Conservation (phyloP, 495 filamentous ascomycete genomes). For the Ascodesmis nigricans region DNA sequence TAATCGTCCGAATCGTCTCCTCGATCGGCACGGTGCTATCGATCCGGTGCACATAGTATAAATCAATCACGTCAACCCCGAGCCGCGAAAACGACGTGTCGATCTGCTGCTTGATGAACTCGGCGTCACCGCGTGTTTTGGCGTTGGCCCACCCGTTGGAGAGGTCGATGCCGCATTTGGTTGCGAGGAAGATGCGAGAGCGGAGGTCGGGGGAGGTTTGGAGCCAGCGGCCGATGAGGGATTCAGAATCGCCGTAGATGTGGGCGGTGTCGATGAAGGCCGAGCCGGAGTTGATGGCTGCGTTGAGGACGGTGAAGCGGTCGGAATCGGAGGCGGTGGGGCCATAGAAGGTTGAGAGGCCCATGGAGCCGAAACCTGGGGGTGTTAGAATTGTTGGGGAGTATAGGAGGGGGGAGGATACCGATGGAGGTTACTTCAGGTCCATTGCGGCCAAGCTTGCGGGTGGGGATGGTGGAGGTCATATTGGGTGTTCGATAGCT, state of each 20-base stretch:
- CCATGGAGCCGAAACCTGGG: conserved; percentile 34
- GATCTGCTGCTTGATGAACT: conserved; percentile 30
- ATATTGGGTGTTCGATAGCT: not conserved
- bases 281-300: conserved; percentile 27
- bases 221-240: conserved; percentile 34
- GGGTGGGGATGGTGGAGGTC: conserved; percentile 15
- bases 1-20: conserved; percentile 35
- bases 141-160: conserved; percentile 1
- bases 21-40: conserved; percentile 38
- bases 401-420: conserved; percentile 28
- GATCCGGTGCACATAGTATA: conserved; percentile 39
- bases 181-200: conserved; percentile 34
- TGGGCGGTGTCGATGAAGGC: conserved; percentile 32
- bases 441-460: conserved; percentile 32
- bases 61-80: conserved; percentile 31
- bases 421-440: conserved; percentile 33
- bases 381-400: not conserved
- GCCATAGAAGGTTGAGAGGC: conserved; percentile 30
- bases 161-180: conserved; percentile 27
- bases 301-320: conserved; percentile 28
- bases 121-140: conserved; percentile 29
- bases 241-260: conserved; percentile 30
- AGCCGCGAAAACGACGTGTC: conserved; percentile 31
- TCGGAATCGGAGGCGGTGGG: conserved; percentile 25
- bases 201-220: conserved; percentile 26